A percentile compares a stretch with the other conserved stretches of the same genome.
These are phyloP conservation scores for Silene conica DNA, from an alignment of 148 eudicot genomes.

Conservation along the genomic window DNA sequence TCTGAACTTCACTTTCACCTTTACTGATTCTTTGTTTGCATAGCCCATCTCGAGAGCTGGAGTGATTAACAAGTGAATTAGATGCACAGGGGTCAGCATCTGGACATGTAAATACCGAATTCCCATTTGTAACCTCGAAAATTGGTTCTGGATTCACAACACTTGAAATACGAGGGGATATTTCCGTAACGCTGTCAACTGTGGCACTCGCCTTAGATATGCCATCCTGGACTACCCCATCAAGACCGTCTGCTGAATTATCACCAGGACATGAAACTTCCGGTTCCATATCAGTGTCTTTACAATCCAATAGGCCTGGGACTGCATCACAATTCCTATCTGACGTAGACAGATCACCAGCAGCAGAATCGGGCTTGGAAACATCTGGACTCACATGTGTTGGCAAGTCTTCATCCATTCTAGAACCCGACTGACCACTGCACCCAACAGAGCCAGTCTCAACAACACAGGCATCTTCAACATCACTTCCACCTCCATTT, in stretches of 20 bases:
- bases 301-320: conserved; percentile 27
- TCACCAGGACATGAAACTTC: conserved; percentile 24
- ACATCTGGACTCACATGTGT: conserved; percentile 28
- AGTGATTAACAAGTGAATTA: not conserved
- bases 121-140: conserved; percentile 15
- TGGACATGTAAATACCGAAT: conserved; percentile 13
- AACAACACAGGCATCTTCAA: conserved; percentile 57
- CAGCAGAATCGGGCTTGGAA: conserved; percentile 28
- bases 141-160: conserved; percentile 13
- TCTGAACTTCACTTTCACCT: conserved; percentile 23
- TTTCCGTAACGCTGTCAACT: not conserved
- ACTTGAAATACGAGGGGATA: not conserved
- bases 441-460: conserved; percentile 49
- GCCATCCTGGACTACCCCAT: conserved; percentile 18
- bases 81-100: not conserved
- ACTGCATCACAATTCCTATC: conserved; percentile 29
- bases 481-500: conserved; percentile 59
- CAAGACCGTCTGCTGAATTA: conserved; percentile 26
- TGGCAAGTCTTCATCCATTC: conserved; percentile 47
- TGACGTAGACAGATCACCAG: conserved; percentile 27
- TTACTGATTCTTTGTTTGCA: conserved; percentile 24
- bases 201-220: not conserved
- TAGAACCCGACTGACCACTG: conserved; percentile 46
- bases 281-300: conserved; percentile 19
- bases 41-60: conserved; percentile 13